A percentile compares a stretch with the other conserved stretches of the same genome.
These are phyloP conservation scores for Lepidium campestre DNA, from an alignment of 441 rosid species.

Conservation along the genomic window DNA sequence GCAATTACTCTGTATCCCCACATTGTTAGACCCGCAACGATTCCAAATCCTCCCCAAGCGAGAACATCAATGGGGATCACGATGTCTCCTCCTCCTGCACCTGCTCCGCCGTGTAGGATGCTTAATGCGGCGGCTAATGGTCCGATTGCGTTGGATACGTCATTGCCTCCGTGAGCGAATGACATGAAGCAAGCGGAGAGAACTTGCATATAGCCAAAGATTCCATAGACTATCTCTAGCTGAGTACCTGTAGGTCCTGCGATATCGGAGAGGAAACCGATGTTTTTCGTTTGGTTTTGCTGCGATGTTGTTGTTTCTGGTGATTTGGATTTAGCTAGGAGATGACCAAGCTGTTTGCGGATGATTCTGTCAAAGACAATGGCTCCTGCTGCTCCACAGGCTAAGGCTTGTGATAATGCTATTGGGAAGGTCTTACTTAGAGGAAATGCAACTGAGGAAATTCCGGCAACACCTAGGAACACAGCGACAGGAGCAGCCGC, in stretches of 20 bases:
- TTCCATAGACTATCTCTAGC: constrained; percentile 85
- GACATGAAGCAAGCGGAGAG: constrained; percentile 99
- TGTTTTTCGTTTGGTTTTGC: constrained; percentile 35
- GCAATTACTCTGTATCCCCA: constrained; percentile 99
- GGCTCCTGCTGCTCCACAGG: constrained; percentile 86
- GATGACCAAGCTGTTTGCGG: constrained; percentile 83
- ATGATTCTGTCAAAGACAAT: constrained; percentile 64
- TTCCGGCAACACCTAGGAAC: constrained; percentile 73
- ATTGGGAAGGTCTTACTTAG: constrained; percentile 58
- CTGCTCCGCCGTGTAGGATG: constrained; percentile 66
- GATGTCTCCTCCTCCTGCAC: constrained; percentile 45
- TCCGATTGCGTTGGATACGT: constrained; percentile 96
- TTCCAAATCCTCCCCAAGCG: constrained; percentile 99
- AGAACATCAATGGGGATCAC: constrained; percentile 84
- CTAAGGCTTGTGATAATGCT: constrained; percentile 76
- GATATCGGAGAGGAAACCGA: constrained; percentile 80
- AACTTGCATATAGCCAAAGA: constrained; percentile 95
- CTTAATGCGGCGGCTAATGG: constrained; percentile 93
- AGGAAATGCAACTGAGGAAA: constrained; percentile 88
- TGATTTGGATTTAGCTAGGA: constrained; percentile 49
- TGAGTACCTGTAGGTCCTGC: constrained; percentile 98
- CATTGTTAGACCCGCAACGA: constrained; percentile 81
- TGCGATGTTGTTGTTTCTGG: constrained; percentile 31
- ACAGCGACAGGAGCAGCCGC: constrained; percentile 94
- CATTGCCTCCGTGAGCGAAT: constrained; percentile 99